These are phyloP conservation scores for Wickerhamiella kazuoi DNA, from an alignment of 805 yeast species.

Conservation along the genomic window DNA sequence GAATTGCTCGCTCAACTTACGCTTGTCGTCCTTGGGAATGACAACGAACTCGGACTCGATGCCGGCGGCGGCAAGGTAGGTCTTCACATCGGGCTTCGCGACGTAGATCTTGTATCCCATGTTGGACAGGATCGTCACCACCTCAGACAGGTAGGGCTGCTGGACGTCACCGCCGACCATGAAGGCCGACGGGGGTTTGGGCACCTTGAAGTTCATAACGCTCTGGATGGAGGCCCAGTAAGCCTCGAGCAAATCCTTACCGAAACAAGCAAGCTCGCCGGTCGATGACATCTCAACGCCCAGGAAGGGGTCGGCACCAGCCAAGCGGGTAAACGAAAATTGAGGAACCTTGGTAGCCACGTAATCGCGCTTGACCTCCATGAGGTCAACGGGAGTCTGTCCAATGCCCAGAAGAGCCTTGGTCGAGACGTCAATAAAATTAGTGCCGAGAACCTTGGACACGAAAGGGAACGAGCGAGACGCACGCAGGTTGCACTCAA, in stretches of 20 bases:
- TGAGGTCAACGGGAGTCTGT: conserved; percentile 67
- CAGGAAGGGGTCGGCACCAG: conserved; percentile 97
- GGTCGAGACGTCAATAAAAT: conserved; percentile 89
- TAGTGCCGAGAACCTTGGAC: conserved; percentile 85
- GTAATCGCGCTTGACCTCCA: conserved; percentile 55
- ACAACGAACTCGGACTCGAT: conserved; percentile 48
- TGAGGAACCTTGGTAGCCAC: conserved; percentile 98
- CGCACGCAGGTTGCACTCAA: conserved; percentile 97
- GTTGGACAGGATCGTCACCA: conserved; percentile 49
- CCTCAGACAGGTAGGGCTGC: conserved; percentile 50
- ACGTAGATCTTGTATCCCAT: conserved; percentile 71
- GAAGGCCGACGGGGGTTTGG: conserved; percentile 76
- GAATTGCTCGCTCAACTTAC: conserved; percentile 85
- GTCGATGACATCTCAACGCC: conserved; percentile 99
- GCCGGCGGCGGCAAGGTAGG: conserved; percentile 35
- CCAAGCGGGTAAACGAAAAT: conserved; percentile 92
- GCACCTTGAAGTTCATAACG: conserved; percentile 91
- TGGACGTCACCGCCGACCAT: conserved; percentile 87
- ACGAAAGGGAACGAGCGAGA: conserved; percentile 98
- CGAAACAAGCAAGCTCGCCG: conserved; percentile 97
- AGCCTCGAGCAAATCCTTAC: conserved; percentile 68
- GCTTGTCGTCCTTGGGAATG: conserved; percentile 85
- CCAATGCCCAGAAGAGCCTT: conserved; percentile 58
- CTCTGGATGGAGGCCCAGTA: conserved; percentile 97
- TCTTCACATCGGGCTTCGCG: conserved; percentile 54